Percentiles rank a stretch among this genome's conserved stretches.
Evolutionary conservation across 345 rosid species (phyloP).

Genomic region (Eucalyptus dawsonii): DNA sequence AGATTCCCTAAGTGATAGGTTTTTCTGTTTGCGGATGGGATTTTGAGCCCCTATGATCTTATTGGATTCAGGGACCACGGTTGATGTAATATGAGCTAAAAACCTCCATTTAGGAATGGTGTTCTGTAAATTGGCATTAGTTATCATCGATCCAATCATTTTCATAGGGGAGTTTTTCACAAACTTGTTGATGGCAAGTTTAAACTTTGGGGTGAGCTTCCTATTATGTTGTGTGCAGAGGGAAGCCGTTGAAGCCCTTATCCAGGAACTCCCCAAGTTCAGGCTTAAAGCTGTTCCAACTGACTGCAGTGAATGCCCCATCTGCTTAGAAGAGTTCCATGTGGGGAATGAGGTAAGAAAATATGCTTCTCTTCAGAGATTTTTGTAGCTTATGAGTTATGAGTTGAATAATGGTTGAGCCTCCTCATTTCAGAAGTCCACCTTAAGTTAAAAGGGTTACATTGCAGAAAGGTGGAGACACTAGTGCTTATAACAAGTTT

Average conservation of each 20-base stretch:
- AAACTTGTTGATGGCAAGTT: not conserved
- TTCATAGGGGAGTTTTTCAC: not conserved
- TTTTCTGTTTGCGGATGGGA: not conserved
- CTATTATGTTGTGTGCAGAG: conserved; percentile 24
- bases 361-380: not conserved
- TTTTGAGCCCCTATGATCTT: not conserved
- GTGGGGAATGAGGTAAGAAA: conserved; percentile 76
- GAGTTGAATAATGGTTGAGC: not conserved
- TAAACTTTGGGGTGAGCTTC: not conserved
- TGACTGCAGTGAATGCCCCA: conserved; percentile 97
- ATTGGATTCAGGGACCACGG: not conserved
- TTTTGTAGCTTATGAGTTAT: not conserved
- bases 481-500: not conserved
- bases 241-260: conserved; percentile 95
- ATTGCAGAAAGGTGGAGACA: not conserved
- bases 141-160: not conserved
- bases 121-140: not conserved
- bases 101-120: not conserved
- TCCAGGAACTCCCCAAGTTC: conserved; percentile 96
- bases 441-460: not conserved
- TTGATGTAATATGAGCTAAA: not conserved
- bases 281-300: conserved; percentile 92
- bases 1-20: not conserved
- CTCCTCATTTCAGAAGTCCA: not conserved
- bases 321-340: conserved; percentile 93